A percentile compares a stretch with the other conserved stretches of the same genome.
phyloP scores from a whole-genome alignment of 768 basidiomycete genomes.

The Clathrus columnatus region DNA sequence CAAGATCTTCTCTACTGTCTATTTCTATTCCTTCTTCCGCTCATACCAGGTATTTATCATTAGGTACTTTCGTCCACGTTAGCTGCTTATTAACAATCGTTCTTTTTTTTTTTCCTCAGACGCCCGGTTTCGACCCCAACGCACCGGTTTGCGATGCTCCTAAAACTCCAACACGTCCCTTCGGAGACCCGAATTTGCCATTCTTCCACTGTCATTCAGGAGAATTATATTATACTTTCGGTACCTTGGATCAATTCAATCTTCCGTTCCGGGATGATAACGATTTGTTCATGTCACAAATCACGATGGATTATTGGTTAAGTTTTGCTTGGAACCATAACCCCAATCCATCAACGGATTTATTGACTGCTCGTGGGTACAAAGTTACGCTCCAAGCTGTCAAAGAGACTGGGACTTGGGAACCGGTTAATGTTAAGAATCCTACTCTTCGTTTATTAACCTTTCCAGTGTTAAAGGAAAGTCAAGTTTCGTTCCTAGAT shows the following conservation, averaged over 20 bases:
- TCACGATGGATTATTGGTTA: slow-evolving; percentile 37
- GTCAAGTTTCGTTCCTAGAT: slow-evolving; percentile 25
- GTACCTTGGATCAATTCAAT: slow-evolving; percentile 29
- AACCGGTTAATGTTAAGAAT: slow-evolving; percentile 23
- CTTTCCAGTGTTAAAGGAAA: not conserved
- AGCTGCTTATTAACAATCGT: too few relatives aligned
- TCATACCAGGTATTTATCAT: slow-evolving; percentile 23
- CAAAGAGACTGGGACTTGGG: slow-evolving; percentile 26
- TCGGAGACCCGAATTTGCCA: slow-evolving; percentile 39
- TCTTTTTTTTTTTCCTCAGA: slow-evolving; percentile 1
- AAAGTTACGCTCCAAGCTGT: slow-evolving; percentile 25
- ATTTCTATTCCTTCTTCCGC: slow-evolving; percentile 40
- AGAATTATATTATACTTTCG: slow-evolving; percentile 26
- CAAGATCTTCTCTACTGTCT: slow-evolving; percentile 33
- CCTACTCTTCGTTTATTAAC: not conserved
- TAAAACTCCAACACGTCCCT: slow-evolving; percentile 30
- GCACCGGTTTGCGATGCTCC: slow-evolving; percentile 37
- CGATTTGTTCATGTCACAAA: slow-evolving; percentile 38
- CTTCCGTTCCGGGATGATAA: slow-evolving; percentile 37
- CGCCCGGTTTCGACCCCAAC: slow-evolving; percentile 36
- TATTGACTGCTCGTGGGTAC: slow-evolving; percentile 36
- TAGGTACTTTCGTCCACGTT: too few relatives aligned
- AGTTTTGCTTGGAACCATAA: slow-evolving; percentile 39
- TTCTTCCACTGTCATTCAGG: slow-evolving; percentile 38
- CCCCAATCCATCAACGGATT: slow-evolving; percentile 36